Percentiles rank a stretch among this genome's conserved stretches.
Evolutionary conservation across 73 alveolate genomes (phyloP).

Genomic region (Tetrahymena elliotti): DNA sequence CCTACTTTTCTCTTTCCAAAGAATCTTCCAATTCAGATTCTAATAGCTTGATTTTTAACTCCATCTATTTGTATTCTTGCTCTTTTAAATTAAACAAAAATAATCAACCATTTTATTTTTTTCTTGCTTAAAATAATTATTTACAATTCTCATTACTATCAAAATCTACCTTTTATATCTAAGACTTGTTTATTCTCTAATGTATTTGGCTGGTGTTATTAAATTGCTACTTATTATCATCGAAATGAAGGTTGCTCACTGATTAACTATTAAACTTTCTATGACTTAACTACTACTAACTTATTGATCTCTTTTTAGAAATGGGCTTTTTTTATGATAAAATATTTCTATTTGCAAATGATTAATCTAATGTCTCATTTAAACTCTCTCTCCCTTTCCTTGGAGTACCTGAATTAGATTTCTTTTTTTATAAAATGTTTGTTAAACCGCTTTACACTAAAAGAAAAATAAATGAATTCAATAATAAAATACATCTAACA

Average conservation of each 20-base stretch:
- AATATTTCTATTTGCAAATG: background rate
- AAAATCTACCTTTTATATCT: background rate
- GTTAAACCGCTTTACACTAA: too few relatives aligned
- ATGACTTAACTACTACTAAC: background rate
- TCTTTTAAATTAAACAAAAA: background rate
- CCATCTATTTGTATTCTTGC: background rate
- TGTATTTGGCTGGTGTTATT: background rate
- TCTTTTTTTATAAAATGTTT: background rate
- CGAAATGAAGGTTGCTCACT: background rate
- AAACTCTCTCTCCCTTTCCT: background rate
- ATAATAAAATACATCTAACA: too few relatives aligned
- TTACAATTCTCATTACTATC: background rate
- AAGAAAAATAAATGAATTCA: too few relatives aligned
- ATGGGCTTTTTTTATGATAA: background rate
- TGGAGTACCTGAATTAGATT: background rate
- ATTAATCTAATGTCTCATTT: background rate
- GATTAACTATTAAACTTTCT: background rate
- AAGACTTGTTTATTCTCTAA: background rate
- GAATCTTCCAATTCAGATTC: background rate
- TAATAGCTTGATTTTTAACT: background rate
- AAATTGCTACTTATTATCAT: background rate
- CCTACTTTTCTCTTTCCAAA: background rate
- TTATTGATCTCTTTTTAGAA: background rate
- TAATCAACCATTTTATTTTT: background rate
- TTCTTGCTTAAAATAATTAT: background rate